Base-by-base conservation (phyloP, 2,329 filamentous ascomycete species). In the Aspergillus pseudonomiae region DNA sequence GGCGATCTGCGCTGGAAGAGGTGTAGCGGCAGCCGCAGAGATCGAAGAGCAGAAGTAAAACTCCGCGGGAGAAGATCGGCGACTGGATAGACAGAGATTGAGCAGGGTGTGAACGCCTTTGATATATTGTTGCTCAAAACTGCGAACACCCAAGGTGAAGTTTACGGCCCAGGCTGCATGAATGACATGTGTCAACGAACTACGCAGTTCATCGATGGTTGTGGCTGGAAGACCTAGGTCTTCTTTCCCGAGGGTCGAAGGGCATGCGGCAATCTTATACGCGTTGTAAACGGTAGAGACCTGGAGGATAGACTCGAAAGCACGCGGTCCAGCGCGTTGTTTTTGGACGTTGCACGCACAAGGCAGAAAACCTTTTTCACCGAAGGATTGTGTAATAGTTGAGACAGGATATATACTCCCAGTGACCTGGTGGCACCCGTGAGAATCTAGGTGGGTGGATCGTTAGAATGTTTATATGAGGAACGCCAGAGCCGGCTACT, bases 81-180 rank as follows among this genome's bases (percentile, higher is more conserved):
- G 65, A 2, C 75, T 74, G 24, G 73, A 71, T 0, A 81, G 71
- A 52, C 78, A 80, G 32, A 81, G 69, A 58, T 79, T 74, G 63
- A 81, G 78, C 43, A 78, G 68, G 62, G 87, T 83, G 14, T 76
- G 76, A 14, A 86, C 75, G 34, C 81, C 83, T 3, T 78, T 76
- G 43, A 89, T 83, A 64, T 85, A 83, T 60, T 86, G 82, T 48
- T 81, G 79, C 56, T 82, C 81, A 67, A 90, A 90, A 59, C 82
- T 85, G 43, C 76, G 75, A 0, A 90, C 78, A 3, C 83, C 82
- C 45, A 88, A 78, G 21, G 82, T 84, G 76, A 90, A 90, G 72
- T 90, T 89, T 21, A 90, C 88, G 0, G 84, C 80, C 88, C 88
- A 90, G 16, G 88, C 88, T 3, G 87, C 80, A 70, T 90, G 88